Base-by-base conservation (phyloP, 2,329 filamentous ascomycete genomes). In the Helminthosporium solani region DNA sequence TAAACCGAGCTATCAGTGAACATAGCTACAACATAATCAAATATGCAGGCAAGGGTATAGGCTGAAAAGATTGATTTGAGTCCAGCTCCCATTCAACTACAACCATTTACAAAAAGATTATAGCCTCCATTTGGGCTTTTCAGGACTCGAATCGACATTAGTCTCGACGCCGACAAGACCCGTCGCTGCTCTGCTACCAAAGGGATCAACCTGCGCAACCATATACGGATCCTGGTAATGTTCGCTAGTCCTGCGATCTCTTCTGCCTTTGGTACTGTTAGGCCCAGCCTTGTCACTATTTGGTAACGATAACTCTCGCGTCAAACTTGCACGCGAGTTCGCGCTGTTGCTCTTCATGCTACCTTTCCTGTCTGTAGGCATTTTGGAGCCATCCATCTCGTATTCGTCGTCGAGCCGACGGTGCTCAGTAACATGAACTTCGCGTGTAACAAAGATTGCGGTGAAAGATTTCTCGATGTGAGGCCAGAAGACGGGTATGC, bases 401-500 rank as follows among this genome's bases (percentile, higher is more conserved):
- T 63, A 61, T 12, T 56, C 51, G 19, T 58, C 52, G 14, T 47
- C 40, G 8, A 59, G 35, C 9, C 53, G 53, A 14, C 52, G 58
- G 19, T 66, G 61, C 27, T 67, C 64, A 1, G 56, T 58, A 4
- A 71, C 55, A 12, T 64, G 47, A 19, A 71, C 60, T 40, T 70
- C 64, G 47, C 58, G 62, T 7, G 60, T 66, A 37, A 68, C 60
- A 31, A 68, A 64, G 33, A 68, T 69, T 27, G 60, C 53, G 14
- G 50, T 40, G 23, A 65, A 34, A 3, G 59, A 59, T 31, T 53
- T 50, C 20, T 61, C 53, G 39, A 69, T 49, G 7, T 66, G 46
- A 3, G 66, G 66, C 65, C 65, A 69, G 56, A 69, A 69, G 33
- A 68, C 63, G 7, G 66, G 66, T 42, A 69, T 64, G 3, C 61